Conservation (phyloP, 352 stramenopile species). For the Phytophthora pistaciae region DNA sequence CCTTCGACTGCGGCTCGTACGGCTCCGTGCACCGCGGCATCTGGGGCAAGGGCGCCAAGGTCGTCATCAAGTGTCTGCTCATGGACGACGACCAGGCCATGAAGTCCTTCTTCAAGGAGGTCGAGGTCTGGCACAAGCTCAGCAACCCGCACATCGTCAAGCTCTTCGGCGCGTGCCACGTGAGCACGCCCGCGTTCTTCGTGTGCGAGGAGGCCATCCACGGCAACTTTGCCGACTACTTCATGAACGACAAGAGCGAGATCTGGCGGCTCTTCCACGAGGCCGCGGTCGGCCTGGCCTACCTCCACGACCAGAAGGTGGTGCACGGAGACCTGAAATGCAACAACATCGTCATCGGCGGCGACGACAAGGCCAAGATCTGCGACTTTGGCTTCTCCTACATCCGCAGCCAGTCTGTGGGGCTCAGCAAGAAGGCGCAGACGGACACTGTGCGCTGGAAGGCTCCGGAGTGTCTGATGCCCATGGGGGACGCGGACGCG, state of each 20-base stretch:
- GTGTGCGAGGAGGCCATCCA: conserved; percentile 8
- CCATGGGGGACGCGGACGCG: conserved; percentile 2
- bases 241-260: conserved; percentile 1
- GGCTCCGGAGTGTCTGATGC: conserved; percentile 45
- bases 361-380: conserved; percentile 41
- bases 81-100: conserved; percentile 3
- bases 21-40: conserved; percentile 4
- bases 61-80: conserved; percentile 11
- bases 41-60: conserved; percentile 8
- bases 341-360: conserved; percentile 81
- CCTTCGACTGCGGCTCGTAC: conserved; percentile 3
- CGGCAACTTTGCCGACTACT: conserved; percentile 4
- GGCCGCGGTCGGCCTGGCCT: conserved; percentile 23
- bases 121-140: conserved; percentile 4
- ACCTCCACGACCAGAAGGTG: conserved; percentile 70
- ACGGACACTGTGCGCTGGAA: conserved; percentile 44
- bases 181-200: conserved; percentile 28
- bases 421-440: conserved; percentile 34
- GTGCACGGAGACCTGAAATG: conserved; percentile 92
- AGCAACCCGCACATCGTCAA: conserved; percentile 7
- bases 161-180: conserved; percentile 2
- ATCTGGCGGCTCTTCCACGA: conserved; percentile 1
- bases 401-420: conserved; percentile 43
- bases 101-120: conserved; percentile 2
- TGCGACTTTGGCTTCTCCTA: conserved; percentile 52